Evolutionary conservation across 1,139 yeast species (phyloP), one percentile per base, ranked within the genome.

Genomic region (Lodderomyces orthopsilosis): DNA sequence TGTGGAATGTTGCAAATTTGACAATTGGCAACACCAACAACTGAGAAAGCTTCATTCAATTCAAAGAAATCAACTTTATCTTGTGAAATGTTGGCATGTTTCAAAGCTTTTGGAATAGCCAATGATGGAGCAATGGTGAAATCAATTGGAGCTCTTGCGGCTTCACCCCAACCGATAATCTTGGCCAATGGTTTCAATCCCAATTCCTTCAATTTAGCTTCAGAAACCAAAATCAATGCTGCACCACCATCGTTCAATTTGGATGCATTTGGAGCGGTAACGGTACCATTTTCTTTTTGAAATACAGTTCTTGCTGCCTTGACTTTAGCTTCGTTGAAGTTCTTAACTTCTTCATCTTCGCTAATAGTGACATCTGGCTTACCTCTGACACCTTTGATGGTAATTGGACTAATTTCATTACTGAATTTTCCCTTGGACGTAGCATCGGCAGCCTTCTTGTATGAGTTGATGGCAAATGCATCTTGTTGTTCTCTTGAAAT

Each of bases 181-280:
- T 81, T 81, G 50, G 96, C 98, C 53, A 93, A 68, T 52, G 98
- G 98, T 62, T 75, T 87, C 61, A 93, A 73, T 37, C 86, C 85
- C 55, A 90, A 79, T 74, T 91, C 95, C 65, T 81, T 79, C 58
- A 89, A 76, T 72, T 89, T 89, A 51, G 73, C 71, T 62, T 81
- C 96, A 45, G 95, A 85, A 43, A 88, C 94, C 56, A 93, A 77
- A 41, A 93, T 73, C 37, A 93, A 79, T 38, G 98, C 98, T 48
- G 98, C 96, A 64, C 88, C 98, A 68, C 98, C 98, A 65, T 93
- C 98, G 66, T 90, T 93, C 61, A 93, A 76, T 59, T 94, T 89
- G 35, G 97, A 89, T 37, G 98, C 95, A 66, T 93, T 93, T 56
- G 97, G 95, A 32, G 95, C 98, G 41, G 98, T 93, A 51, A 91